A percentile compares a stretch with the other conserved stretches of the same genome.
phyloP scores from a whole-genome alignment of 2,329 filamentous ascomycete species.

The Periconia sp. region DNA sequence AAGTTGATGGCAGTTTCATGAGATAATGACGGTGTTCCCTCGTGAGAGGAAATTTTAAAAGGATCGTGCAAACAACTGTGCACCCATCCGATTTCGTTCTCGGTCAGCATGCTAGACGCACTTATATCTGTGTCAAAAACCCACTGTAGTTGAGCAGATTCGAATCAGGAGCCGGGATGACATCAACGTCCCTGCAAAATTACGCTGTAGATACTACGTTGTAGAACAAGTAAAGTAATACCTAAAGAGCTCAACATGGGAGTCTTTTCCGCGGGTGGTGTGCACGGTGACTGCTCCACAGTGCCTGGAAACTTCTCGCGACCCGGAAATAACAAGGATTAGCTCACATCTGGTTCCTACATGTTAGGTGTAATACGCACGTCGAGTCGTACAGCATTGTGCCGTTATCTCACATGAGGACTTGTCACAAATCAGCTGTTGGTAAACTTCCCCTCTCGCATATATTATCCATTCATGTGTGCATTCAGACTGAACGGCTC shows the following conservation, averaged over 20 bases:
- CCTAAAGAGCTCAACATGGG: neutral
- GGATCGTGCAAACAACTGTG: neutral
- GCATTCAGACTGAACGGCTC: too few species aligned
- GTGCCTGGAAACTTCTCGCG: neutral
- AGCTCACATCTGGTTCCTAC: too few species aligned
- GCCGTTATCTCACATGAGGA: too few species aligned
- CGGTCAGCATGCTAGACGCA: neutral
- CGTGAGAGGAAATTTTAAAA: too few species aligned
- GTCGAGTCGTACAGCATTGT: too few species aligned
- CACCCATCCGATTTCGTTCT: constrained; percentile 3
- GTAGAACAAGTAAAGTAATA: constrained; percentile 10
- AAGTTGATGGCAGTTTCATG: constrained; percentile 43
- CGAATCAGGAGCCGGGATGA: neutral
- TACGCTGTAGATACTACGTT: constrained; percentile 8
- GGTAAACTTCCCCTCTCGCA: too few species aligned
- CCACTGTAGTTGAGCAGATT: neutral
- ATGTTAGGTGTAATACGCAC: too few species aligned
- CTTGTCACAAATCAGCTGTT: too few species aligned
- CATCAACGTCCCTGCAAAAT: neutral
- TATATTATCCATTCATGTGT: too few species aligned
- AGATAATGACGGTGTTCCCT: constrained; percentile 7
- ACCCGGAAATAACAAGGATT: too few species aligned
- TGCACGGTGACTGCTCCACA: neutral
- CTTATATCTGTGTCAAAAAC: neutral
- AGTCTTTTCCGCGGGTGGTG: neutral